Base-by-base conservation (phyloP, 1,284 basidiomycete species). In the Microbotryum scabiosae region DNA sequence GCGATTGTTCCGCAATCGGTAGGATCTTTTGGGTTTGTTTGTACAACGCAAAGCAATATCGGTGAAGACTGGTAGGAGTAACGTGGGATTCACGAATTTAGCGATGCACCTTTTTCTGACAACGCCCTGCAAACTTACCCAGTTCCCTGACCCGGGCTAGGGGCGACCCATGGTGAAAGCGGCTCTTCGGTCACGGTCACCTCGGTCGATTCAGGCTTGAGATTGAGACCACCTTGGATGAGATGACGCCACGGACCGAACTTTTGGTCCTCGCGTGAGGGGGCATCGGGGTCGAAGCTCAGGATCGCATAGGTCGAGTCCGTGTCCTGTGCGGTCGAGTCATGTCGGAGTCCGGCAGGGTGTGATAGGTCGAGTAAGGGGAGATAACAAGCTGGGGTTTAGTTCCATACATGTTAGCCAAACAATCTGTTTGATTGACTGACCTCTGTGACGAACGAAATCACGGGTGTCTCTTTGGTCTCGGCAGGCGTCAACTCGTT, bases 251-350 rank as follows among this genome's bases (percentile, higher is more conserved):
- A 85, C 54, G 82, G 75, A 5, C 79, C 76, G 70, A 77, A 83
- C 61, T 78, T 80, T 1, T 81, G 82, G 54, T 84, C 79, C 10
- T 69, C 73, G 44, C 80, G 73, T 0, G 81, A 82, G 0, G 84
- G 85, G 3, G 84, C 84, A 69, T 86, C 84, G 0, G 84, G 84
- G 70, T 85, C 84, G n/a, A 81, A 78, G 81, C 85, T 81, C 36
- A 81, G 81, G 26, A 85, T 75, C 3, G 84, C 85, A 68, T 84
- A 85, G 8, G 77, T 78, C 5, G 76, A 70, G 52, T 79, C 79
- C 2, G 70, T 21, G 36, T 41, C 56, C 26, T 41, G 21, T 41
- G 36, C 9, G 32, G n/a, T 45, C 16, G 59, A 53, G 53, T 60
- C 59, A 25, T 53, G 36, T 3, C 36, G 16, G 51, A 23, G 47